Evolutionary conservation across 1,139 yeast species (phyloP).

Genomic region (Sugiyamaella castrensis): DNA sequence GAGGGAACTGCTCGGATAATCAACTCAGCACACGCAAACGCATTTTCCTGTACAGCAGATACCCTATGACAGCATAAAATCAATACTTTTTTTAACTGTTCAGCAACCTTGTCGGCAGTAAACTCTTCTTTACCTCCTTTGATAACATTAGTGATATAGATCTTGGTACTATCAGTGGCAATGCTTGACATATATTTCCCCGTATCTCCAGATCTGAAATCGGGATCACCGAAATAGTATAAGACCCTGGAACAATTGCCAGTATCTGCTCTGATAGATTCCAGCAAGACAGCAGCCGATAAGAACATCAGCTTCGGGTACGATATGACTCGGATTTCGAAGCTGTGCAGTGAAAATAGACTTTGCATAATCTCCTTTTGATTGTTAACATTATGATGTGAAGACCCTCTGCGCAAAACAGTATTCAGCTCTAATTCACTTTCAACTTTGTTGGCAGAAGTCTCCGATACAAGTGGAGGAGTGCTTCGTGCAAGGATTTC

Average conservation of each 20-base stretch:
- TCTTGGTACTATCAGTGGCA: slow-evolving; percentile 57
- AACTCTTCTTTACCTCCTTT: slow-evolving; percentile 48
- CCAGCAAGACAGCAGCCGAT: slow-evolving; percentile 77
- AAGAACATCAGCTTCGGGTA: slow-evolving; percentile 84
- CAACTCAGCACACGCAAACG: slow-evolving; percentile 72
- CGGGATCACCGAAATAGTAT: slow-evolving; percentile 82
- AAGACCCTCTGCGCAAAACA: slow-evolving; percentile 84
- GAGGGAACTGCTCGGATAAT: slow-evolving; percentile 73
- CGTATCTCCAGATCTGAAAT: slow-evolving; percentile 68
- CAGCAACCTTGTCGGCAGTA: slow-evolving; percentile 57
- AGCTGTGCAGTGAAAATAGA: slow-evolving; percentile 28
- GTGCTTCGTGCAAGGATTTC: slow-evolving; percentile 78
- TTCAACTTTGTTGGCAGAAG: slow-evolving; percentile 82
- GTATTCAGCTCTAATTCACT: slow-evolving; percentile 90
- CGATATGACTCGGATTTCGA: slow-evolving; percentile 52
- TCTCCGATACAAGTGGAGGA: slow-evolving; percentile 90
- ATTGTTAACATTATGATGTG: slow-evolving; percentile 74
- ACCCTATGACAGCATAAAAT: slow-evolving; percentile 76
- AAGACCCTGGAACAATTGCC: slow-evolving; percentile 79
- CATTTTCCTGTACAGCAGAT: slow-evolving; percentile 71
- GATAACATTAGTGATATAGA: slow-evolving; percentile 49
- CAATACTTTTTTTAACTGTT: slow-evolving; percentile 67
- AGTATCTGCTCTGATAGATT: slow-evolving; percentile 68
- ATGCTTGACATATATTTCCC: slow-evolving; percentile 67
- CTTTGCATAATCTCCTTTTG: slow-evolving; percentile 54